Evolutionary conservation across 495 filamentous ascomycete genomes (phyloP), one percentile per base, ranked within the genome.

Genomic region (Aspergillus steynii): DNA sequence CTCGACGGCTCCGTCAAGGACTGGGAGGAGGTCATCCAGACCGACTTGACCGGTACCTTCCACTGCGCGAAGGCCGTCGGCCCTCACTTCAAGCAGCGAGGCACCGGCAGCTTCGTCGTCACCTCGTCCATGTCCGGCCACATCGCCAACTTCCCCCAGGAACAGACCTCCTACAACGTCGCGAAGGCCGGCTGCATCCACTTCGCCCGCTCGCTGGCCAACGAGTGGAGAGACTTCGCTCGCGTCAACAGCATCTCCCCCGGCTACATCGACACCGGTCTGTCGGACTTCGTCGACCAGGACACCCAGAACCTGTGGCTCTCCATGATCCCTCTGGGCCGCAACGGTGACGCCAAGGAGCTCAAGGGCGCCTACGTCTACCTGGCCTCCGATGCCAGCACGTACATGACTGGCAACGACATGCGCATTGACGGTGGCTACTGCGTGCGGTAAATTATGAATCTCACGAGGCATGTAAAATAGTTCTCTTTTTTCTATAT

Each of bases 351-450:
- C 29, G 88, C 90, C 0, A 90, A 91, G 81, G 90, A 94, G 83
- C 71, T 94, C 45, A 94, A 94, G 85, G 90, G 87, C 5, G 89
- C 88, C 5, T 94, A 92, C 71, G 86, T 92, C 6, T 94, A 92
- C 70, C 71, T 94, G 62, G 79, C 81, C 61, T 86, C 82, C 64
- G 89, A 94, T 74, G 90, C 90, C 7, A 86, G 85, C 71, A 87
- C 87, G 47, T 97, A 93, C 74, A 97, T 88, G 20, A 98, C 92
- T 2, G 94, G 92, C 6, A 77, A 77, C 6, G 91, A 96, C 75
- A 75, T 96, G 50, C 67, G 87, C 47, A 86, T 94, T 61, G 92
- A 96, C 71, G 92, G 92, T 28, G 80, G 79, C 25, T 82, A 80
- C 67, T 69, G 63, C 50, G 72, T 74, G 51, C 74, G 77, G 72